Evolutionary conservation across 441 rosid genomes (phyloP).

Genomic region (Dalechampia spathulata): DNA sequence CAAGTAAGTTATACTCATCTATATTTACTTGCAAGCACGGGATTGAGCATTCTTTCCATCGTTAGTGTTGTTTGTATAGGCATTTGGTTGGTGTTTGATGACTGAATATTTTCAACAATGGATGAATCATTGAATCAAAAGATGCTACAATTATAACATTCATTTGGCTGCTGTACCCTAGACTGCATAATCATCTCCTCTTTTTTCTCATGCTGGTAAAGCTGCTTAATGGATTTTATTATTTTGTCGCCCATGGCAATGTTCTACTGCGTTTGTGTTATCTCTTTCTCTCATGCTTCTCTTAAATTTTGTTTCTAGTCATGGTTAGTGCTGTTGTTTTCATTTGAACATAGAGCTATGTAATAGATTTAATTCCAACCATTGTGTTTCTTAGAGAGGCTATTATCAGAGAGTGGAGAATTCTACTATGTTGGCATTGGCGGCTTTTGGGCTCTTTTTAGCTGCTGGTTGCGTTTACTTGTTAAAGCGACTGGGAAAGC

Average conservation of each 20-base stretch:
- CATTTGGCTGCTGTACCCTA: background rate
- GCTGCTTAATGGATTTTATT: too few species aligned
- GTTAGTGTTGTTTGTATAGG: background rate
- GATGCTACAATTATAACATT: background rate
- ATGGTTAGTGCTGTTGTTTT: background rate
- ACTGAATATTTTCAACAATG: background rate
- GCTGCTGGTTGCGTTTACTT: constrained; percentile 78
- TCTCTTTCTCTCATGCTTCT: background rate
- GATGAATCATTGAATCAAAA: background rate
- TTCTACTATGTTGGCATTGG: constrained; percentile 55
- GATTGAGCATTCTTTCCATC: constrained; percentile 1
- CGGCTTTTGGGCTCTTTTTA: constrained; percentile 56
- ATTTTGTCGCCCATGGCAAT: too few species aligned
- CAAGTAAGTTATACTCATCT: constrained; percentile 36
- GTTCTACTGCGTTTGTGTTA: too few species aligned
- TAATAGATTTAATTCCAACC: constrained; percentile 7
- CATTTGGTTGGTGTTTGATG: background rate
- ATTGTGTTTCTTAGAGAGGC: constrained; percentile 60
- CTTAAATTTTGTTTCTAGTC: background rate
- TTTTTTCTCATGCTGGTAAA: background rate
- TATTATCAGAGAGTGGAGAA: constrained; percentile 55
- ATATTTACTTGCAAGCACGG: constrained; percentile 10
- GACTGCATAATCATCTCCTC: background rate
- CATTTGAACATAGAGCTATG: background rate
- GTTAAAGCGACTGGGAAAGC: constrained; percentile 85